These are phyloP conservation scores for Mayamaea pseudoterrestris DNA, from an alignment of 108 stramenopile species.

Conservation along the genomic window DNA sequence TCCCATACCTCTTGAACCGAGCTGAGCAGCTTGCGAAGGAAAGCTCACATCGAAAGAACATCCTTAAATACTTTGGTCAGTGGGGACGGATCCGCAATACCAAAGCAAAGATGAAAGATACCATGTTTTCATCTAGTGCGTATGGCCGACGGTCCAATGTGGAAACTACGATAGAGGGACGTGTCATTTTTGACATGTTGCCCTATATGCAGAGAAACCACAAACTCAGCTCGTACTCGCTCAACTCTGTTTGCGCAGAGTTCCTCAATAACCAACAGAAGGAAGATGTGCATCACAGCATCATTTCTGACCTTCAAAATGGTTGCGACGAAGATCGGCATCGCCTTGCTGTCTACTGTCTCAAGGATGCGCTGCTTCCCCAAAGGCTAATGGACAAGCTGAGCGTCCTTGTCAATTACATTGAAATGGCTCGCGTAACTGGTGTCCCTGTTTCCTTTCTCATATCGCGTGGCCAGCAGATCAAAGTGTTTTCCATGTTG, in stretches of 20 bases:
- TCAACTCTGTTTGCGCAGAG: slow-evolving; percentile 97
- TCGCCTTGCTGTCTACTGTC: slow-evolving; percentile 96
- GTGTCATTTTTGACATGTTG: slow-evolving; percentile 98
- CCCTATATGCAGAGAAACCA: slow-evolving; percentile 99
- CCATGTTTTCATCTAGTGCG: slow-evolving; percentile 93
- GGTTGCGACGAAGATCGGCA: slow-evolving; percentile 96
- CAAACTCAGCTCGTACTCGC: slow-evolving; percentile 93
- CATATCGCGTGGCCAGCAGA: slow-evolving; percentile 96
- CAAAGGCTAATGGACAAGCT: slow-evolving; percentile 95
- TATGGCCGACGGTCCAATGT: slow-evolving; percentile 91
- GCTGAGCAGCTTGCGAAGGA: slow-evolving; percentile 67
- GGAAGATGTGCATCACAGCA: slow-evolving; percentile 99
- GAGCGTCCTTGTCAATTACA: slow-evolving; percentile 94
- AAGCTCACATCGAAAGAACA: slow-evolving; percentile 18
- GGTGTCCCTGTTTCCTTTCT: slow-evolving; percentile 95
- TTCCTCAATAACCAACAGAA: slow-evolving; percentile 96
- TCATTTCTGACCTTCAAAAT: slow-evolving; percentile 94
- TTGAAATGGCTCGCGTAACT: slow-evolving; percentile 99
- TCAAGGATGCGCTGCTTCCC: slow-evolving; percentile 97
- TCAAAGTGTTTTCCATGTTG: slow-evolving; percentile 99
- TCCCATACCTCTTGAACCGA: slow-evolving; percentile 95
- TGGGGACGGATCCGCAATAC: slow-evolving; percentile 83
- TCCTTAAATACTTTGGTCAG: slow-evolving; percentile 50
- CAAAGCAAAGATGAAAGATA: slow-evolving; percentile 85
- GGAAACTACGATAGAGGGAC: slow-evolving; percentile 93